Conservation (phyloP, 192 early-diverging fungal genomes). For the Allomyces arbusculus region DNA sequence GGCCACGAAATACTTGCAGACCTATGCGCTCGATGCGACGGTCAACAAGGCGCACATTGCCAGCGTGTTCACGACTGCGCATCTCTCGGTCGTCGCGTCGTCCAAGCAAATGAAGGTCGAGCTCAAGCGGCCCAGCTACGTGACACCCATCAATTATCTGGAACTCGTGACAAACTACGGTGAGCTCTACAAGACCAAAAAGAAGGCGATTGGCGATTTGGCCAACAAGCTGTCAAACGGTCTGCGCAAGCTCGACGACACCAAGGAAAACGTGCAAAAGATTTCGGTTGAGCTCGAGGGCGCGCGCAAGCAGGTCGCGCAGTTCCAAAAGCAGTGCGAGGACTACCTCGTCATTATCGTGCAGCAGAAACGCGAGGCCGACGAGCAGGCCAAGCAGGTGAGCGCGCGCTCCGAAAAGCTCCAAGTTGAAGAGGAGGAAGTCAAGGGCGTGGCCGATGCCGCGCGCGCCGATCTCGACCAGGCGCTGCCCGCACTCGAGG, state of each 20-base stretch:
- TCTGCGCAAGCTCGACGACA: conserved; percentile 83
- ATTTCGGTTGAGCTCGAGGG: conserved; percentile 63
- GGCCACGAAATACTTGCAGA: conserved; percentile 76
- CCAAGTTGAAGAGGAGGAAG: conserved; percentile 43
- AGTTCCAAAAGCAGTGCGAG: conserved; percentile 74
- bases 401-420: conserved; percentile 55
- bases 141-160: conserved; percentile 92
- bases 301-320: conserved; percentile 64
- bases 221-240: conserved; percentile 95
- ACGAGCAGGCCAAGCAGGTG: conserved; percentile 66
- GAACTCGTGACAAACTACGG: conserved; percentile 92
- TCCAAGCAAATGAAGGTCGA: conserved; percentile 65
- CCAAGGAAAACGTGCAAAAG: conserved; percentile 85
- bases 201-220: conserved; percentile 86
- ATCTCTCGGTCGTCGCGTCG: conserved; percentile 68
- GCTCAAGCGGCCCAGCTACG: conserved; percentile 56
- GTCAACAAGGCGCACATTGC: conserved; percentile 16
- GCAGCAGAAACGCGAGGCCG: conserved; percentile 78
- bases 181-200: conserved; percentile 75
- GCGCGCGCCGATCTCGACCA: conserved; percentile 81
- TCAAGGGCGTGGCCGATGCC: conserved; percentile 50
- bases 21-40: conserved; percentile 45
- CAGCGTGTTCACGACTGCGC: conserved; percentile 80
- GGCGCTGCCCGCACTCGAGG: conserved; percentile 86
- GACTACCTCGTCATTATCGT: conserved; percentile 93